A percentile compares a stretch with the other conserved stretches of the same genome.
Conservation (phyloP, 331 rosid genomes). For the Rhamnella rubrinervis region DNA sequence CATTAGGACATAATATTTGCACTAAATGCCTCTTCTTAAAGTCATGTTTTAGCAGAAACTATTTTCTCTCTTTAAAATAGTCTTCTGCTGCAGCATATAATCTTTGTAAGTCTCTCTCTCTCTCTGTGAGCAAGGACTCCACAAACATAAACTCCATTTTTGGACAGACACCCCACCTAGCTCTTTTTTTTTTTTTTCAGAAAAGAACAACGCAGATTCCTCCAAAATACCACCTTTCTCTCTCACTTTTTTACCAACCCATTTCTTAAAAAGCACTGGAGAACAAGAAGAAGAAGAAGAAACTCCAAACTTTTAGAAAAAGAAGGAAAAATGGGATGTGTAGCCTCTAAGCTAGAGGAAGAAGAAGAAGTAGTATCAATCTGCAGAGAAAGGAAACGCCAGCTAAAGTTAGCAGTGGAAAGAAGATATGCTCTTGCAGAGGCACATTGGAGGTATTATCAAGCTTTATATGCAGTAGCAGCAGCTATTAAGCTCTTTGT, state of each 20-base stretch:
- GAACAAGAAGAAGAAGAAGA: slow-evolving; percentile 14
- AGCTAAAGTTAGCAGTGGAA: slow-evolving; percentile 75
- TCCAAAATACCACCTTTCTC: slow-evolving; percentile 47
- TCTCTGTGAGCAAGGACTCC: slow-evolving; percentile 5
- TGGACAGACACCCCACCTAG: slow-evolving; percentile 34
- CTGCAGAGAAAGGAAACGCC: slow-evolving; percentile 82
- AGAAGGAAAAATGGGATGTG: slow-evolving; percentile 72
- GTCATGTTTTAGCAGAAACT: slow-evolving; percentile 14
- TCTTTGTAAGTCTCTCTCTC: background rate
- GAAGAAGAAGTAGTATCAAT: slow-evolving; percentile 76
- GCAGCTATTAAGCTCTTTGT: slow-evolving; percentile 79
- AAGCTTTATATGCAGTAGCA: slow-evolving; percentile 71
- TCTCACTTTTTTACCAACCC: slow-evolving; percentile 32
- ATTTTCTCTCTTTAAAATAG: background rate
- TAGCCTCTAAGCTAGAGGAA: slow-evolving; percentile 92
- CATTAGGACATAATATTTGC: slow-evolving; percentile 10
- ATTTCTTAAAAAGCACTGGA: slow-evolving; percentile 30
- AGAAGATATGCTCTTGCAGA: slow-evolving; percentile 83
- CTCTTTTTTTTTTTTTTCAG: slow-evolving; percentile 35
- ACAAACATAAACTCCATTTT: slow-evolving; percentile 30
- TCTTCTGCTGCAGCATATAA: background rate
- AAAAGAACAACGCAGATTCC: slow-evolving; percentile 38
- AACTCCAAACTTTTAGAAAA: slow-evolving; percentile 9
- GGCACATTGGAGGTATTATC: slow-evolving; percentile 82
- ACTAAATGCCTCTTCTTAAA: slow-evolving; percentile 11